phyloP scores from a whole-genome alignment of 2,329 filamentous ascomycete genomes.

The Epicoccum sorghinum region DNA sequence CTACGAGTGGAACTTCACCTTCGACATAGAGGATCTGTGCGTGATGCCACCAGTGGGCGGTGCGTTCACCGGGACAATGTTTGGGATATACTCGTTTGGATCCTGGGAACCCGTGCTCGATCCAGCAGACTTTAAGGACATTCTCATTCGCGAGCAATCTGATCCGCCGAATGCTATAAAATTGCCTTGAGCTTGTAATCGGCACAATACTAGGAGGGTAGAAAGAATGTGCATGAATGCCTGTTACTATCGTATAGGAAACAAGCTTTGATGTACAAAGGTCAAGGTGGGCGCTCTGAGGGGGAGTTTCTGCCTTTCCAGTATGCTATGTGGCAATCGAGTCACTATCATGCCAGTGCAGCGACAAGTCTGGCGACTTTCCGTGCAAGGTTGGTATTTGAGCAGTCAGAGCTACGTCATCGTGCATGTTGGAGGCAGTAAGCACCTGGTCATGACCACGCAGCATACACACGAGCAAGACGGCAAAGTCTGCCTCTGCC shows the following conservation, averaged over 20 bases:
- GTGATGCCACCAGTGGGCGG: slow-evolving; percentile 47
- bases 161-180: no score
- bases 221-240: no score
- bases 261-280: no score
- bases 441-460: neutral
- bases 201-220: no score
- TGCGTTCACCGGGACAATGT: slow-evolving; percentile 55
- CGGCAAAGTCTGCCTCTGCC: neutral
- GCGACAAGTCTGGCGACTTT: no score
- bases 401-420: slow-evolving; percentile 2
- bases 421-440: neutral
- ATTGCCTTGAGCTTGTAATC: no score
- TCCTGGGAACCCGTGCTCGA: slow-evolving; percentile 48
- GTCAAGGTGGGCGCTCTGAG: no score
- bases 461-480: neutral
- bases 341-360: no score
- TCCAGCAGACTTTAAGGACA: slow-evolving; percentile 50
- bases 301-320: no score
- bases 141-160: slow-evolving; percentile 14
- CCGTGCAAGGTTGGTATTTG: neutral
- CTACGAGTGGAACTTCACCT: slow-evolving; percentile 20
- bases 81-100: slow-evolving; percentile 55
- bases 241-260: no score
- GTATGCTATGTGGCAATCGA: no score
- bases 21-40: slow-evolving; percentile 45